Evolutionary conservation across 495 filamentous ascomycete species (phyloP).

Genomic region (Daldinia grandis): DNA sequence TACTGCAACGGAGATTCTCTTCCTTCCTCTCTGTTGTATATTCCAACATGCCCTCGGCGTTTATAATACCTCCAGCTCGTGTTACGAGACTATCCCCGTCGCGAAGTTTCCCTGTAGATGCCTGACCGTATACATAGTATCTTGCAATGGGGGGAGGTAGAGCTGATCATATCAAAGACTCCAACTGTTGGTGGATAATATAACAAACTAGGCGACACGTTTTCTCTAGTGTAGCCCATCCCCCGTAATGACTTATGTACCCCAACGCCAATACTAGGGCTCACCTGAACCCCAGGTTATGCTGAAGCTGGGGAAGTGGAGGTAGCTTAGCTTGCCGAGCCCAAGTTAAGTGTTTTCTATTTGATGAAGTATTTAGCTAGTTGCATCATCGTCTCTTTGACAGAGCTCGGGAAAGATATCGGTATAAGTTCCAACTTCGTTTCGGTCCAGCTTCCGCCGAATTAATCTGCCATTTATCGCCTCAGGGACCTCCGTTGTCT

Average conservation of each 20-base stretch:
- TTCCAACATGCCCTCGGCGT: neutral
- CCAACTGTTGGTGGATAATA: slow-evolving; percentile 20
- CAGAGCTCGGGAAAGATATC: slow-evolving; percentile 9
- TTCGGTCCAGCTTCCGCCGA: slow-evolving; percentile 23
- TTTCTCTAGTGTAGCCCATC: neutral
- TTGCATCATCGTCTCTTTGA: neutral
- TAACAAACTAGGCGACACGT: slow-evolving; percentile 13
- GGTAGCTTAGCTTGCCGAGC: slow-evolving; percentile 10
- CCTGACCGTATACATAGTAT: neutral
- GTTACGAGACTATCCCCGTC: neutral
- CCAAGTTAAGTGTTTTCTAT: slow-evolving; percentile 29
- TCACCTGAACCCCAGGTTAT: slow-evolving; percentile 22
- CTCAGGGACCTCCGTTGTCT: neutral
- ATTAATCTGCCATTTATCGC: neutral
- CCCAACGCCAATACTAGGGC: slow-evolving; percentile 26
- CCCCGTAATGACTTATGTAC: slow-evolving; percentile 16
- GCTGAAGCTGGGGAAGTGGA: slow-evolving; percentile 14
- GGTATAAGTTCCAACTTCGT: neutral
- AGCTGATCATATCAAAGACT: neutral
- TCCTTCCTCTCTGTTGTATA: neutral
- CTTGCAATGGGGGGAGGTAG: neutral
- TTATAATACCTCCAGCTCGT: neutral
- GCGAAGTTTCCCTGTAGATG: neutral
- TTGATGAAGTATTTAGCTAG: slow-evolving; percentile 2
- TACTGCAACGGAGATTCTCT: neutral